Percentiles rank a stretch among this genome's conserved stretches.
These are phyloP conservation scores for Lactarius akahatsu DNA, from an alignment of 768 basidiomycete genomes.

Conservation along the genomic window DNA sequence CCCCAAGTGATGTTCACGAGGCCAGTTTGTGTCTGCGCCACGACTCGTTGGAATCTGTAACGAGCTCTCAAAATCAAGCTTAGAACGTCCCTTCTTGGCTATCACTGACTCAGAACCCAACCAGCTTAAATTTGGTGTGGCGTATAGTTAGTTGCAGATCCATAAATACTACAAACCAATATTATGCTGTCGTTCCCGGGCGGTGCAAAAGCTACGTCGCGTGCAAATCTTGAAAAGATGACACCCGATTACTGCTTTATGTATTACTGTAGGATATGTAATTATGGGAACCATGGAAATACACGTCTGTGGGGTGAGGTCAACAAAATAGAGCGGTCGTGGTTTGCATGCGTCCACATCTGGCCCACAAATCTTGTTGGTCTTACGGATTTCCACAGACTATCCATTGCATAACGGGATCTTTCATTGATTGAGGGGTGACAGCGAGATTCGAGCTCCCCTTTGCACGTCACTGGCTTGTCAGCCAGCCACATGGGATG, in stretches of 20 bases:
- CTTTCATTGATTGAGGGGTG: no score
- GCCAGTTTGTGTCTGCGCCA: conserved; percentile 19
- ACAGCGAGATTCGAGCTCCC: no score
- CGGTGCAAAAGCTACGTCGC: no score
- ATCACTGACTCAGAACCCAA: not conserved
- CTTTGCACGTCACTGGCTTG: no score
- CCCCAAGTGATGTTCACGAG: conserved; percentile 14
- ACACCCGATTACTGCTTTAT: not conserved
- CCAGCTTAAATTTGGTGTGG: not conserved
- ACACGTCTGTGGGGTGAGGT: not conserved
- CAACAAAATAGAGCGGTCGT: not conserved
- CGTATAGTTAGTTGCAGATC: not conserved
- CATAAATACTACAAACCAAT: not conserved
- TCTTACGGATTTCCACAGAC: no score
- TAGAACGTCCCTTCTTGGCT: not conserved
- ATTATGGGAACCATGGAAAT: not conserved
- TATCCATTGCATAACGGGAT: no score
- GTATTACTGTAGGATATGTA: not conserved
- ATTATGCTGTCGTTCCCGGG: not conserved
- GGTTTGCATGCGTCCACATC: not conserved
- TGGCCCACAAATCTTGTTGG: no score
- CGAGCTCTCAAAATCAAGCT: conserved; percentile 2
- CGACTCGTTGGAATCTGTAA: conserved; percentile 12
- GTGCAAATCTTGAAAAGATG: not conserved
- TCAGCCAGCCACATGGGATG: no score